Evolutionary conservation across 768 basidiomycete species (phyloP).

Genomic region (Leccinum longicurvipes): DNA sequence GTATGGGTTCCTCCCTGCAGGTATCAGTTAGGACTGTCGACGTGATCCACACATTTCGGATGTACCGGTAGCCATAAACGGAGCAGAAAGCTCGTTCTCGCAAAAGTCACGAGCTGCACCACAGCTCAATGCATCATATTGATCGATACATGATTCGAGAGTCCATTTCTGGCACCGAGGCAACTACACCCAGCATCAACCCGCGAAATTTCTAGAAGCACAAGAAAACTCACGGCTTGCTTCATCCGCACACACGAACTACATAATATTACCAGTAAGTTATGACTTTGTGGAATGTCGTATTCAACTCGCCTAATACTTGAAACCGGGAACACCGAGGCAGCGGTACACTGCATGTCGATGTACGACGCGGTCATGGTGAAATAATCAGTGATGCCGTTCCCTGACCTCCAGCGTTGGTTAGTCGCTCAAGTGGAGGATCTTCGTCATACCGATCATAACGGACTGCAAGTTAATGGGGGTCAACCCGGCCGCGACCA

Average conservation of each 20-base stretch:
- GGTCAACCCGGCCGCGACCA: slow-evolving; percentile 42
- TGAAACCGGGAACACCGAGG: slow-evolving; percentile 48
- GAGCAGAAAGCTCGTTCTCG: slow-evolving; percentile 36
- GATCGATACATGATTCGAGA: slow-evolving; percentile 57
- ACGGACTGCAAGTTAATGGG: slow-evolving; percentile 49
- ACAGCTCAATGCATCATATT: slow-evolving; percentile 67
- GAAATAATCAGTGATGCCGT: slow-evolving; percentile 41
- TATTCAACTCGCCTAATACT: slow-evolving; percentile 19
- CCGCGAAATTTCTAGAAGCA: background rate
- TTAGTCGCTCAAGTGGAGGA: background rate
- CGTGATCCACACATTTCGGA: background rate
- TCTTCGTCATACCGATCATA: slow-evolving; percentile 40
- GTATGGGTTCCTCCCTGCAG: slow-evolving; percentile 53
- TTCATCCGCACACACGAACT: slow-evolving; percentile 44
- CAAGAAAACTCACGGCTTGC: slow-evolving; percentile 30
- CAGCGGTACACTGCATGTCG: slow-evolving; percentile 55
- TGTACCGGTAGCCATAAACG: slow-evolving; percentile 34
- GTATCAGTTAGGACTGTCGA: background rate
- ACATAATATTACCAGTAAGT: background rate
- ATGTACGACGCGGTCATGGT: slow-evolving; percentile 41
- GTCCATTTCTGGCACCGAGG: slow-evolving; percentile 66
- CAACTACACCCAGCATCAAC: slow-evolving; percentile 40
- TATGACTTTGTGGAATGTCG: background rate
- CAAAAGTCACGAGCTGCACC: slow-evolving; percentile 68
- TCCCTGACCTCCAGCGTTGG: slow-evolving; percentile 30